Evolutionary conservation across 78 protist species (phyloP).

Genomic region (Ministeria vibrans): DNA sequence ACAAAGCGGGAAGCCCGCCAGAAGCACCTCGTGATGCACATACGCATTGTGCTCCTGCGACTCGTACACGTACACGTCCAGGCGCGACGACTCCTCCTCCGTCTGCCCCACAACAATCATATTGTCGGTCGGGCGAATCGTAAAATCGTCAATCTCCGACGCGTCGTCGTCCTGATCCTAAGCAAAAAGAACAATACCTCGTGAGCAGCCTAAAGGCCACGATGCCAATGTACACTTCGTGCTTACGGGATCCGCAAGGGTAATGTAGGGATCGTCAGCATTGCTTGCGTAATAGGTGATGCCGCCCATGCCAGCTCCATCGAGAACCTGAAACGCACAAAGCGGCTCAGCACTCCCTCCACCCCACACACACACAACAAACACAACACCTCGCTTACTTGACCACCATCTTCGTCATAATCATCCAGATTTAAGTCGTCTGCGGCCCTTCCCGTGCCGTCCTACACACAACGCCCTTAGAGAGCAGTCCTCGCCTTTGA

Average conservation of each 20-base stretch:
- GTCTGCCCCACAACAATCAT: conserved; percentile 17
- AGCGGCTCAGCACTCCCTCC: background rate
- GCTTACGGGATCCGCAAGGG: background rate
- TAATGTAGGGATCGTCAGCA: conserved; percentile 1
- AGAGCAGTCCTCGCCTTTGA: background rate
- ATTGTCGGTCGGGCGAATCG: conserved; percentile 32
- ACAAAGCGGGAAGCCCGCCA: conserved; percentile 52
- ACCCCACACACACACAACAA: background rate
- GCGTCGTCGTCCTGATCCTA: conserved; percentile 7
- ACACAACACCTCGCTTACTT: background rate
- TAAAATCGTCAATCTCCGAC: conserved; percentile 18
- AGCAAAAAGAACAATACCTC: no score
- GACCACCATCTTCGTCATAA: background rate
- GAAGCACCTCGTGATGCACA: conserved; percentile 57
- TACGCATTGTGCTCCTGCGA: conserved; percentile 34
- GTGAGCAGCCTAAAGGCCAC: background rate
- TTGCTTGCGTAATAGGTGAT: background rate
- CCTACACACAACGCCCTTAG: background rate
- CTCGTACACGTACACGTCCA: conserved; percentile 44
- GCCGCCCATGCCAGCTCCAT: background rate
- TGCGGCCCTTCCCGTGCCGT: background rate
- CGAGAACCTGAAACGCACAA: background rate
- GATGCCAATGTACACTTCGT: background rate
- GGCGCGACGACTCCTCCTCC: conserved; percentile 10
- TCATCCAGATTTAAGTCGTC: background rate